Percentiles rank a stretch among this genome's conserved stretches.
Conservation (phyloP, 2,329 filamentous ascomycete genomes). For the Daldinia sp. region DNA sequence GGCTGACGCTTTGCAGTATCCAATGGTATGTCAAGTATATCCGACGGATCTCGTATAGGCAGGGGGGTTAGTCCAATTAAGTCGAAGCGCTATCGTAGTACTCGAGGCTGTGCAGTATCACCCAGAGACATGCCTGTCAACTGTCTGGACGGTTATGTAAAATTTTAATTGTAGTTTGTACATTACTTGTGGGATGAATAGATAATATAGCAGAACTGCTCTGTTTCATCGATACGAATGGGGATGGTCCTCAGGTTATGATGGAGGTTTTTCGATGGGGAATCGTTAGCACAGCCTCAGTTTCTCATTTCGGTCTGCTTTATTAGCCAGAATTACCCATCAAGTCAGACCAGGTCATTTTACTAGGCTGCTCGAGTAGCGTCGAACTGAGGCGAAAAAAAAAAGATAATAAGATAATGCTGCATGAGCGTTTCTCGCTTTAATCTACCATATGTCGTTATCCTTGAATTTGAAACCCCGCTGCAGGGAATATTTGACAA, state of each 20-base stretch:
- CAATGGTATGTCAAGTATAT: conserved; percentile 17
- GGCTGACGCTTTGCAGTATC: not conserved
- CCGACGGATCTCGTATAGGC: conserved; percentile 29
- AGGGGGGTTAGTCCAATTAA: conserved; percentile 19
- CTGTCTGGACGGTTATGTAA: not conserved
- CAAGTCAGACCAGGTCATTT: conserved; percentile 9
- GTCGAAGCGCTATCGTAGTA: conserved; percentile 17
- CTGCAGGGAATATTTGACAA: conserved; percentile 2
- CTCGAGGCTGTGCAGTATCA: conserved; percentile 33
- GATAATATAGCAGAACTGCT: conserved; percentile 11
- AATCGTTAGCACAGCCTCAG: conserved; percentile 29
- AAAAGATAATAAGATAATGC: conserved; percentile 6
- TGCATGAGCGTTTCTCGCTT: conserved; percentile 6
- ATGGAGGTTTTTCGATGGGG: conserved; percentile 13
- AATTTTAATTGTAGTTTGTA: not conserved
- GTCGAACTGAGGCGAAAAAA: conserved; percentile 9
- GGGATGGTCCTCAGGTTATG: conserved; percentile 8
- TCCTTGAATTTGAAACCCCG: not conserved
- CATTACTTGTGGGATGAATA: not conserved
- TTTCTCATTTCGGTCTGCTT: conserved; percentile 28
- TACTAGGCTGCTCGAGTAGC: conserved; percentile 10
- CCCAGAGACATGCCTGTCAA: conserved; percentile 10
- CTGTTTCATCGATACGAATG: conserved; percentile 33
- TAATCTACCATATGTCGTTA: conserved; percentile 2
- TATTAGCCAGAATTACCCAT: conserved; percentile 1